phyloP scores from a whole-genome alignment of 495 filamentous ascomycete genomes.

The Xylaria acuta region DNA sequence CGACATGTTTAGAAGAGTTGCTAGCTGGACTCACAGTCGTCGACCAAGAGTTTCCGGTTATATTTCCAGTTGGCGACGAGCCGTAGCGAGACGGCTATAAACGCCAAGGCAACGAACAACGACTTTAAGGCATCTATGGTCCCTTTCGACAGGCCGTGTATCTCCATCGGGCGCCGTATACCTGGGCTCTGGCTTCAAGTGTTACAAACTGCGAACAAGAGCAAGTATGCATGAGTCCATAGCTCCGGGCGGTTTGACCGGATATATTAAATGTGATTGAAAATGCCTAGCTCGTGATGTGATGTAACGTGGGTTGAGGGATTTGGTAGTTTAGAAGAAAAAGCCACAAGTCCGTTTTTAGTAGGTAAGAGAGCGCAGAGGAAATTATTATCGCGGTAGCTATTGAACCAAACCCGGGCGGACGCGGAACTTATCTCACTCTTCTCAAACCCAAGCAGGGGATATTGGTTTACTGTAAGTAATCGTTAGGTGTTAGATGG shows the following conservation, averaged over 20 bases:
- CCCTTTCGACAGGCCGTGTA: background rate
- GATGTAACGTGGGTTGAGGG: background rate
- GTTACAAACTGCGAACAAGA: background rate
- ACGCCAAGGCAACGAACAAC: constrained; percentile 12
- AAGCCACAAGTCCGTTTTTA: constrained; percentile 6
- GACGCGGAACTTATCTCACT: constrained; percentile 10
- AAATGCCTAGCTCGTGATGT: background rate
- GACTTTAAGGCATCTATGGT: constrained; percentile 23
- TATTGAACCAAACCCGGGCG: background rate
- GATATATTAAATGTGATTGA: constrained; percentile 4
- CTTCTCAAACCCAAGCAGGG: background rate
- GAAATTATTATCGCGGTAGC: background rate
- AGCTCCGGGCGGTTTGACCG: background rate
- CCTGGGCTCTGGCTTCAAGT: background rate
- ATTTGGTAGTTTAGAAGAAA: background rate
- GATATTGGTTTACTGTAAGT: background rate
- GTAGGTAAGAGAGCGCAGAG: background rate
- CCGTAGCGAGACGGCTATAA: constrained; percentile 21
- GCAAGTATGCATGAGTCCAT: constrained; percentile 8
- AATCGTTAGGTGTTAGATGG: background rate
- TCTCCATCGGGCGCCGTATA: background rate
- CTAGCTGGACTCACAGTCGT: constrained; percentile 19
- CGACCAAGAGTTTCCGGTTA: constrained; percentile 17
- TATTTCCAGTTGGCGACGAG: constrained; percentile 26
- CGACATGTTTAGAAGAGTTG: background rate